phyloP scores from a whole-genome alignment of 495 filamentous ascomycete genomes.

The Penicillium parvum region DNA sequence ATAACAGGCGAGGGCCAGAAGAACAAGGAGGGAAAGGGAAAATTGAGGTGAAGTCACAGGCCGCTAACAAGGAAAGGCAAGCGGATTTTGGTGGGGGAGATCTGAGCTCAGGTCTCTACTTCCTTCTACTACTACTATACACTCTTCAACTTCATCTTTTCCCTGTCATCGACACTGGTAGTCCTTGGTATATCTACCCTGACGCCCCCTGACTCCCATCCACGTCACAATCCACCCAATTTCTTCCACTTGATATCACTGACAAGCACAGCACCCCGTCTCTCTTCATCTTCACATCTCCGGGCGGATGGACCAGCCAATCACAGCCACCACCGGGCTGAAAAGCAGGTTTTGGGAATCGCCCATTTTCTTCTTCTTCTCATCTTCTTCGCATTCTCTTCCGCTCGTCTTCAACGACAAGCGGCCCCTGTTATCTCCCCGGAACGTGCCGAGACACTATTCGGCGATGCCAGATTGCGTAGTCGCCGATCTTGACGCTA shows the following conservation, averaged over 20 bases:
- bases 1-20: too few species aligned
- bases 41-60: background rate
- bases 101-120: background rate
- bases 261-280: background rate
- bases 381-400: constrained; percentile 11
- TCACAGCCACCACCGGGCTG: constrained; percentile 3
- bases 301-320: constrained; percentile 26
- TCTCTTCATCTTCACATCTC: constrained; percentile 3
- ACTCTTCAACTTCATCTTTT: too few species aligned
- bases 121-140: too few species aligned
- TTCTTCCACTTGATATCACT: background rate
- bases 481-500: background rate
- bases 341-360: constrained; percentile 27
- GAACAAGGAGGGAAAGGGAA: constrained; percentile 6
- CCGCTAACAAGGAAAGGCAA: too few species aligned
- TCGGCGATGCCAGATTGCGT: too few species aligned
- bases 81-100: background rate
- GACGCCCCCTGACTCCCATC: too few species aligned
- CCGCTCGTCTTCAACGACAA: background rate
- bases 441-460: constrained; percentile 6
- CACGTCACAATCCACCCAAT: background rate
- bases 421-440: background rate
- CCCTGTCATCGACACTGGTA: too few species aligned
- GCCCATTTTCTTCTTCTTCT: constrained; percentile 2
- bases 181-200: too few species aligned